Percentiles rank a stretch among this genome's conserved stretches.
Evolutionary conservation across 257 asterid species (phyloP).

Genomic region (Linderniella brevidens): DNA sequence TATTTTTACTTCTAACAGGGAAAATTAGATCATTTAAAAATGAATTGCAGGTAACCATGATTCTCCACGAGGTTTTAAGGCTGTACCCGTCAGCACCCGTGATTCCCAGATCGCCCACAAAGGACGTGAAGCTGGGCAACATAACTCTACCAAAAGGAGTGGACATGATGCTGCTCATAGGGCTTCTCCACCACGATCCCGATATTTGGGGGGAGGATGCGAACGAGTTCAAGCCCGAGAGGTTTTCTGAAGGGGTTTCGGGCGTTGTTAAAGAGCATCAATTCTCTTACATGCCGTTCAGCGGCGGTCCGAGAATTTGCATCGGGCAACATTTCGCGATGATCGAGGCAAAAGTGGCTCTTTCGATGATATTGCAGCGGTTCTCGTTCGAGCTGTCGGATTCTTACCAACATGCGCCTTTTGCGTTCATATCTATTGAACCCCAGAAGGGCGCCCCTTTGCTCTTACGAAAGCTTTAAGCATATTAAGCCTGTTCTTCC

Average conservation of each 20-base stretch:
- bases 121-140: constrained; percentile 1
- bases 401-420: not conserved
- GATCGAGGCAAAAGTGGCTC: constrained; percentile 1
- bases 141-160: not conserved
- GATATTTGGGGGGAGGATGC: constrained; percentile 8
- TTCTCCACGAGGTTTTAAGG: constrained; percentile 7
- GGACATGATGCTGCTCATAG: not conserved
- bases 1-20: too few species aligned
- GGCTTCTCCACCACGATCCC: not conserved
- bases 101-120: not conserved
- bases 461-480: not conserved
- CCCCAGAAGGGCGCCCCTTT: not conserved
- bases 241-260: constrained; percentile 6
- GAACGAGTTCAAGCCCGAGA: constrained; percentile 5
- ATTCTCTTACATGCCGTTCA: not conserved
- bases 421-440: not conserved
- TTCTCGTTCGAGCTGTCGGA: constrained; percentile 2
- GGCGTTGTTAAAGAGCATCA: not conserved
- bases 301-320: constrained; percentile 1
- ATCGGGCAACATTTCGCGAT: constrained; percentile 1
- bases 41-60: constrained; percentile 5
- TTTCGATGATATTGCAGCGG: not conserved
- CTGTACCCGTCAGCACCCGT: not conserved
- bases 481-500: too few species aligned
- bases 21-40: too few species aligned